phyloP scores from a whole-genome alignment of 352 stramenopile genomes.

The Pythium grandisporangium region DNA sequence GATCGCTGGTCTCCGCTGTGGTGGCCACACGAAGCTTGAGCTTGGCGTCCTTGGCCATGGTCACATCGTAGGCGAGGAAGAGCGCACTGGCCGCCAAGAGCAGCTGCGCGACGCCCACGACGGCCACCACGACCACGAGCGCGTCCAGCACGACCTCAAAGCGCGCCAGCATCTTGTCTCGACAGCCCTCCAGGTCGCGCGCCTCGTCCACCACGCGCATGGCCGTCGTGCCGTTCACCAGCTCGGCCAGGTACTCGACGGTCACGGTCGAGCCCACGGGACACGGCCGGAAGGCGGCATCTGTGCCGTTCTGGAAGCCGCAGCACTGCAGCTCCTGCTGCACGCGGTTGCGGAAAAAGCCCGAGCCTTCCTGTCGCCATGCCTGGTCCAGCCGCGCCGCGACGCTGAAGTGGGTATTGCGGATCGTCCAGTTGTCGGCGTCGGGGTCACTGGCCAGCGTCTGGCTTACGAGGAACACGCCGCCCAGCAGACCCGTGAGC shows the following conservation, averaged over 20 bases:
- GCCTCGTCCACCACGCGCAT: conserved; percentile 32
- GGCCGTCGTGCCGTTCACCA: conserved; percentile 44
- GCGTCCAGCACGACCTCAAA: conserved; percentile 36
- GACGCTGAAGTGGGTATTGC: conserved; percentile 62
- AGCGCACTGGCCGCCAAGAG: conserved; percentile 24
- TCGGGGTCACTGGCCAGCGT: conserved; percentile 38
- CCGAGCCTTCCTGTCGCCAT: conserved; percentile 30
- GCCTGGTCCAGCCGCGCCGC: conserved; percentile 27
- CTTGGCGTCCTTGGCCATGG: conserved; percentile 55
- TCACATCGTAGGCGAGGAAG: conserved; percentile 51
- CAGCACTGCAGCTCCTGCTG: conserved; percentile 69
- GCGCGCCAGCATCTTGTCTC: conserved; percentile 31
- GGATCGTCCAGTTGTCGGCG: conserved; percentile 56
- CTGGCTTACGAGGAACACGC: conserved; percentile 56
- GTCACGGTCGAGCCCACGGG: conserved; percentile 28
- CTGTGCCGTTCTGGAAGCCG: conserved; percentile 32
- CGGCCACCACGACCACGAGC: conserved; percentile 27
- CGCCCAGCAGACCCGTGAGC: conserved; percentile 22
- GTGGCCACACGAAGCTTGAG: conserved; percentile 49
- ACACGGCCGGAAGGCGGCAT: conserved; percentile 42
- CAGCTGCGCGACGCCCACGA: conserved; percentile 25
- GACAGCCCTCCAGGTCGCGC: conserved; percentile 40
- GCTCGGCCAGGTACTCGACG: conserved; percentile 49
- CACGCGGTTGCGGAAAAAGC: conserved; percentile 31
- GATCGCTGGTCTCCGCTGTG: conserved; percentile 2